Base-by-base conservation (phyloP, 2,329 filamentous ascomycete species). In the Aureobasidium sp. region DNA sequence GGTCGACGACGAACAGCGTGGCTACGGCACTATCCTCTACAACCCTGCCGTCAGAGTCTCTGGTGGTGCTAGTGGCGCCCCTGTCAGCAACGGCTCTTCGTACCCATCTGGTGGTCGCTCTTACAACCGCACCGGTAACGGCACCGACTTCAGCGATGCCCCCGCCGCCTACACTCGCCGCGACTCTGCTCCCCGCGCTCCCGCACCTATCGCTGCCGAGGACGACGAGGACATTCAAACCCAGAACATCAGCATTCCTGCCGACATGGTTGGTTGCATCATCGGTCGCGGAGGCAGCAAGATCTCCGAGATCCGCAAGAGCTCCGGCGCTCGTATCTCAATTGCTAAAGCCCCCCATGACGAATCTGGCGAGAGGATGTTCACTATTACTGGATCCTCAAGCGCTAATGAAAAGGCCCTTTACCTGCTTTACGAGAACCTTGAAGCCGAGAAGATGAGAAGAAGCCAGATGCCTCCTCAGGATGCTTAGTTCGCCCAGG, bases 191-290 rank as follows among this genome's bases (percentile, higher is more conserved):
- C 84, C 83, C 68, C 90, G 92, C 66, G 90, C 90, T 62, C 90
- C 76, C 9, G 75, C 90, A 47, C 92, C 91, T 26, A 90, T 90
- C 48, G 90, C 95, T 71, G 92, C 94, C 66, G 93, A 97, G 77
- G 95, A 97, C 67, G 94, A 94, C 66, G 94, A 97, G 74, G 93
- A 97, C 76, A 89, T 97, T 65, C 93, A 97, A 77, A 99, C 94
- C 1, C 94, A 99, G 74, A 99, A 99, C 79, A 99, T 99, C 78
- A 97, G 92, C 81, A 99, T 99, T 71, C 94, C 94, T 29, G 92
- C 94, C 52, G 94, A 99, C 80, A 99, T 99, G 94, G 94, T 99
- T 75, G 94, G 94, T 69, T 99, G 94, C 79, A 99, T 99, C 79
- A 99, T 99, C 74, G 94, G 94, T 68, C 89, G 92, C 67, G 91